Conservation (phyloP, 768 basidiomycete species). For the Terana coerulea region DNA sequence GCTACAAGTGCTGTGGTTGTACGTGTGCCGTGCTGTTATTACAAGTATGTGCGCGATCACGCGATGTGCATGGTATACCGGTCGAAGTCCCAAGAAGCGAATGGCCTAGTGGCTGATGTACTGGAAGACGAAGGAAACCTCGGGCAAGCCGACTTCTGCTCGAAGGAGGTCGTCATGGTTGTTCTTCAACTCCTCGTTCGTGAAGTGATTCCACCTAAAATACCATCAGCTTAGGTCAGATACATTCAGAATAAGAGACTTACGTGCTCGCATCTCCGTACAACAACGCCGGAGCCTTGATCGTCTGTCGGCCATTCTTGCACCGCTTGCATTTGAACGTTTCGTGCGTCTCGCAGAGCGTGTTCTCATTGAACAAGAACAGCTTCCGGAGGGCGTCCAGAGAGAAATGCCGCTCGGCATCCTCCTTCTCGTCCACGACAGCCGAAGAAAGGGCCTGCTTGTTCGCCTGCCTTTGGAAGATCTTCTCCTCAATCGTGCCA, state of each 20-base stretch:
- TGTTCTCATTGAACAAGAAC: slow-evolving; percentile 86
- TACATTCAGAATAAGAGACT: slow-evolving; percentile 31
- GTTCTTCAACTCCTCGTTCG: slow-evolving; percentile 79
- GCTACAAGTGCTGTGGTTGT: not conserved
- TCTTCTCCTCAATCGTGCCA: slow-evolving; percentile 98
- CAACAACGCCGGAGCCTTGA: slow-evolving; percentile 80
- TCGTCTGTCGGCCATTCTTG: slow-evolving; percentile 76
- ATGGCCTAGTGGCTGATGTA: slow-evolving; percentile 84
- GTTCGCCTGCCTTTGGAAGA: slow-evolving; percentile 94
- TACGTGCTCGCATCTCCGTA: slow-evolving; percentile 99
- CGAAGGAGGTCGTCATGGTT: slow-evolving; percentile 96
- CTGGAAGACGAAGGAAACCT: slow-evolving; percentile 95
- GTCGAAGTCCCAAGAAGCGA: not conserved
- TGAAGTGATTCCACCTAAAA: slow-evolving; percentile 94
- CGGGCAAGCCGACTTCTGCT: slow-evolving; percentile 77
- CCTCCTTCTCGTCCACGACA: slow-evolving; percentile 97
- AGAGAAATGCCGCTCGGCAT: slow-evolving; percentile 93
- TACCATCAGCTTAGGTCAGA: not conserved
- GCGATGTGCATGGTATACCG: not conserved
- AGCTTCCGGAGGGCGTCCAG: slow-evolving; percentile 83
- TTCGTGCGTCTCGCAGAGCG: slow-evolving; percentile 92
- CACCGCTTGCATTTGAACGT: slow-evolving; percentile 97
- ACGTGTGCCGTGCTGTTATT: not conserved
- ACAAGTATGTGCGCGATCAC: too few relatives aligned
- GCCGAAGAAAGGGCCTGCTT: slow-evolving; percentile 97